Evolutionary conservation across 768 basidiomycete genomes (phyloP), one percentile per base, ranked within the genome.

Genomic region (Rhizopogon roseolus): DNA sequence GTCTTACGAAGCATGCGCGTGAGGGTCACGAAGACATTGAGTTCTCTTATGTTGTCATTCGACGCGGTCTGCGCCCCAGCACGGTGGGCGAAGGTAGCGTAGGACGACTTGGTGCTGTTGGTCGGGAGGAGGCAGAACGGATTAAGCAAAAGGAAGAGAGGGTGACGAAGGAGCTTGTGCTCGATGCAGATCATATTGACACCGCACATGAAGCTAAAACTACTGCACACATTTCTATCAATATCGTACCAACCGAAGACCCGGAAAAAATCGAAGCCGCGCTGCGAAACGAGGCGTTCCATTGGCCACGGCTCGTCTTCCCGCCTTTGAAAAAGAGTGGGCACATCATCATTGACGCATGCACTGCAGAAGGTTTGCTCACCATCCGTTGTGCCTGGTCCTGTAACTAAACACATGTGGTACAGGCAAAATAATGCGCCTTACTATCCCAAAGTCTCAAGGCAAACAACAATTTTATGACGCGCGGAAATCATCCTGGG

Each of bases 391-490:
- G 52, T 50, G 13, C 45, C 27, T 54, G 11, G 50, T 27, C 40
- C 11, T 5, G n/a, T 50, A 54, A 32, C 52, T 44, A 27, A 19
- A 19, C 41, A 28, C 2, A n/a, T n/a, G 41, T 48, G 38, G 22
- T 38, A 49, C 52, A 97, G 96, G 90, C 32, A 86, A 90, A 70
- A 88, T 98, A 44, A 88, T 94, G 80, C 85, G 96, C 5, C 73
- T 95, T 69, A 96, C 89, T 5, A 85, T 96, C 38, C 90, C 96
- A 0, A 93, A 84, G 60, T 95, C 92, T 2, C 94, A 95, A 71
- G 94, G 94, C n/a, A 95, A 93, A 67, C 94, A 98, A 62, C 79
- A 82, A 0, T 99, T 84, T 65, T 93, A 98, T 65, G 97, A 98
- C 66, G 94, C 95, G 2, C 85, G 95, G 36, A 98, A 98, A 72